A percentile compares a stretch with the other conserved stretches of the same genome.
Conservation (phyloP, 2,329 filamentous ascomycete genomes). For the Diplodia mutila region DNA sequence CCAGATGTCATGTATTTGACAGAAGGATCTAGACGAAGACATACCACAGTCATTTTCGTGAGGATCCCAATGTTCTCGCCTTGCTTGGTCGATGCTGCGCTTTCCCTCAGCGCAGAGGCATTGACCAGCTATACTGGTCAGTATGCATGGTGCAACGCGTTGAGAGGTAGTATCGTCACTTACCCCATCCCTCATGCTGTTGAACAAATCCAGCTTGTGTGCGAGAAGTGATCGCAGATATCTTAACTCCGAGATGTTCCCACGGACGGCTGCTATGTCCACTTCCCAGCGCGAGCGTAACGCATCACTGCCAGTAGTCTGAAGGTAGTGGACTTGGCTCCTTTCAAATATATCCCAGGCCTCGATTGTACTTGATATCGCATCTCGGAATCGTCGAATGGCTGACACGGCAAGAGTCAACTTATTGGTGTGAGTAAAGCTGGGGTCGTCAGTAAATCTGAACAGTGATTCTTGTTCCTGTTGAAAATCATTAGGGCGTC, state of each 20-base stretch:
- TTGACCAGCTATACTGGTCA: neutral
- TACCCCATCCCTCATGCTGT: constrained; percentile 20
- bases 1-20: too few relatives aligned
- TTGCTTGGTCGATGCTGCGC: neutral
- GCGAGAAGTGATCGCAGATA: neutral
- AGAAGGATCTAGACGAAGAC: too few relatives aligned
- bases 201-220: constrained; percentile 20
- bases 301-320: constrained; percentile 1
- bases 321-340: neutral
- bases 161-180: neutral
- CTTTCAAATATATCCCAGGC: constrained; percentile 14
- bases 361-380: constrained; percentile 4
- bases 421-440: neutral
- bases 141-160: too few relatives aligned
- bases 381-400: constrained; percentile 14
- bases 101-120: constrained; percentile 12
- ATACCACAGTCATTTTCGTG: constrained; percentile 25
- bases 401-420: neutral
- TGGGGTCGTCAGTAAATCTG: too few relatives aligned
- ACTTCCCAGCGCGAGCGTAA: constrained; percentile 3
- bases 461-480: too few relatives aligned
- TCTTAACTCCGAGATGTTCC: constrained; percentile 11
- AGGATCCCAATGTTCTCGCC: constrained; percentile 18
- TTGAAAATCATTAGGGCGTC: too few relatives aligned
- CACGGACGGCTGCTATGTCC: neutral